Evolutionary conservation across 345 rosid genomes (phyloP).

Genomic region (Camelina laxa): DNA sequence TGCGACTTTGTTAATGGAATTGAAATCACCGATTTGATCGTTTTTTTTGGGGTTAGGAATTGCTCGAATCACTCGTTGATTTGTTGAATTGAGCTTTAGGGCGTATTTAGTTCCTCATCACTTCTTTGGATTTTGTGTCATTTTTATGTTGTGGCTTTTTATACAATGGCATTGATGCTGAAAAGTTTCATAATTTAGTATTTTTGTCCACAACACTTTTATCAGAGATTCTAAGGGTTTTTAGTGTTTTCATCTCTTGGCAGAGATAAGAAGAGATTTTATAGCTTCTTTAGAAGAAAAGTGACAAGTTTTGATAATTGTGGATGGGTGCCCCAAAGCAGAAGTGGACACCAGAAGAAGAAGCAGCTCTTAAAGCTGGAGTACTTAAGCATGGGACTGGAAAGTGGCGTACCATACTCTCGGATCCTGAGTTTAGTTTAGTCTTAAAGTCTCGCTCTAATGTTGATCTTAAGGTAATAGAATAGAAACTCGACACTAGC

Average conservation of each 20-base stretch:
- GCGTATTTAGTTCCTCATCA: not conserved
- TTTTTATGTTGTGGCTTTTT: conserved; percentile 10
- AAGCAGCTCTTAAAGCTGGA: conserved; percentile 97
- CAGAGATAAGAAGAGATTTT: conserved; percentile 23
- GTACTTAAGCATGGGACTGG: conserved; percentile 93
- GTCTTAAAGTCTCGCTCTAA: conserved; percentile 82
- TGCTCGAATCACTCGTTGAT: not conserved
- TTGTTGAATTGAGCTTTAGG: conserved; percentile 19
- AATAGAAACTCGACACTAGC: not conserved
- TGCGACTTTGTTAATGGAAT: not conserved
- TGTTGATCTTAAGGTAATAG: conserved; percentile 91
- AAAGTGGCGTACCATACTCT: conserved; percentile 97
- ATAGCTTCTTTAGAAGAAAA: not conserved
- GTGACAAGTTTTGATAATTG: conserved; percentile 31
- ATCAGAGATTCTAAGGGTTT: conserved; percentile 23
- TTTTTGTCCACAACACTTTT: not conserved
- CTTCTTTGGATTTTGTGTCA: conserved; percentile 17
- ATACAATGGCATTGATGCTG: not conserved
- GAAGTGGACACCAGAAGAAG: conserved; percentile 99
- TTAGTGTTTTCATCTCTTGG: conserved; percentile 35
- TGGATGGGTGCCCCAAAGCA: conserved; percentile 99
- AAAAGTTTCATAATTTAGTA: not conserved
- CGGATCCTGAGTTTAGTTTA: conserved; percentile 81
- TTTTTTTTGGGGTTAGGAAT: not conserved
- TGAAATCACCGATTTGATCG: conserved; percentile 12